Base-by-base conservation (phyloP, 1,284 basidiomycete species). In the Ustilago loliicola region DNA sequence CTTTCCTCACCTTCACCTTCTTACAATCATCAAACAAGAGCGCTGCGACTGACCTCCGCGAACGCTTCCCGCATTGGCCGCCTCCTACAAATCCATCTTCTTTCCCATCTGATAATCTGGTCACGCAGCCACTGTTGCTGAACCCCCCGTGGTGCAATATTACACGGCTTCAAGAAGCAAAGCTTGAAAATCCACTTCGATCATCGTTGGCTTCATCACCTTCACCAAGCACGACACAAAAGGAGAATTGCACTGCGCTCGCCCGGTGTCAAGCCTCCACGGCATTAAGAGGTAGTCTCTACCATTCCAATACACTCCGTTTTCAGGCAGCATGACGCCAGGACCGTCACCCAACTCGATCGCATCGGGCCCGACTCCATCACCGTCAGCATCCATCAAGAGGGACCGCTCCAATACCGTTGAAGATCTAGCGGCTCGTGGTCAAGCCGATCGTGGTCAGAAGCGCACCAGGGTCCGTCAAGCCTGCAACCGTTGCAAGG, bases 401-500 rank as follows among this genome's bases (percentile, higher is more conserved):
- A 63, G 69, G 15, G 69, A 63, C 48, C 68, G 69, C 25, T 66
- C 64, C 47, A 61, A 34, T 45, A 77, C 66, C 1, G 51, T 55
- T 53, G 71, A 70, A 15, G 71, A 70, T 30, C 19, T 32, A 2
- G 19, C 48, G 19, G 60, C 66, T 15, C 40, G 47, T 29, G 50
- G 56, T 11, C 58, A 63, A 23, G 42, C 45, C 5, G 68, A 77
- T 19, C 66, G 64, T 2, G 29, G 57, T 25, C 66, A 64, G n/a
- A 78, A 78, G 53, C 60, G 76, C 17, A 74, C 71, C 21, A 36
- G 76, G 10, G 76, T 78, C 11, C 71, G 76, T 9, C 76, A 78
- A 54, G 76, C 76, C 2, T 78, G 76, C 68, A 78, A 78, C 23
- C 72, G 76, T n/a, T 78, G 76, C 62, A 78, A 78, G 60, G 71